Conservation (phyloP, 495 filamentous ascomycete genomes). For the Aspergillus nidulans region DNA sequence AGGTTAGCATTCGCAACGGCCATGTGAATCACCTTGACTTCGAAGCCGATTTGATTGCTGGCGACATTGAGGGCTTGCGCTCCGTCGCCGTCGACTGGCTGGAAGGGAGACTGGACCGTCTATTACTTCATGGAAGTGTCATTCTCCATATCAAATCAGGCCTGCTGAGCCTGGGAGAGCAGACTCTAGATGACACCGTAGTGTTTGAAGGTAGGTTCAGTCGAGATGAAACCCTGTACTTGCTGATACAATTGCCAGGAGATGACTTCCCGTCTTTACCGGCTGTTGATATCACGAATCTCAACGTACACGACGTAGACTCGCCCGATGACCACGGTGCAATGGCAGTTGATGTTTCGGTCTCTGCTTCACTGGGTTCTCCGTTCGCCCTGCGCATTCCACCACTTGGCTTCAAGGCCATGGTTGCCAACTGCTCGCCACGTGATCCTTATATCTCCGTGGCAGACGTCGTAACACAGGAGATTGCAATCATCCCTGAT, state of each 20-base stretch:
- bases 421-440: conserved; percentile 71
- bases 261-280: conserved; percentile 71
- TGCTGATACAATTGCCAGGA: conserved; percentile 32
- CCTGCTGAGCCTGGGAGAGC: conserved; percentile 67
- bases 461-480: conserved; percentile 66
- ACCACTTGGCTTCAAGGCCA: conserved; percentile 72
- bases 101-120: conserved; percentile 62
- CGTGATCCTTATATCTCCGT: conserved; percentile 62
- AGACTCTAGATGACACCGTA: conserved; percentile 64
- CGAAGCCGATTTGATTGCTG: conserved; percentile 66
- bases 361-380: conserved; percentile 65
- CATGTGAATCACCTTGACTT: conserved; percentile 73
- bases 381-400: conserved; percentile 72
- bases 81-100: conserved; percentile 85
- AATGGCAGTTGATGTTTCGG: conserved; percentile 71
- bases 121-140: conserved; percentile 67
- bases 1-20: conserved; percentile 70
- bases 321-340: conserved; percentile 46
- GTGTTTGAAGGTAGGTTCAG: conserved; percentile 65
- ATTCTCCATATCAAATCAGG: conserved; percentile 70
- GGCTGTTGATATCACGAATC: conserved; percentile 65
- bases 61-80: conserved; percentile 71
- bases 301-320: conserved; percentile 70
- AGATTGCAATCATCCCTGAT: conserved; percentile 60
- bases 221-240: neutral